Evolutionary conservation across 768 basidiomycete species (phyloP), one percentile per base, ranked within the genome.

Genomic region (Neoboletus brunneissimus): DNA sequence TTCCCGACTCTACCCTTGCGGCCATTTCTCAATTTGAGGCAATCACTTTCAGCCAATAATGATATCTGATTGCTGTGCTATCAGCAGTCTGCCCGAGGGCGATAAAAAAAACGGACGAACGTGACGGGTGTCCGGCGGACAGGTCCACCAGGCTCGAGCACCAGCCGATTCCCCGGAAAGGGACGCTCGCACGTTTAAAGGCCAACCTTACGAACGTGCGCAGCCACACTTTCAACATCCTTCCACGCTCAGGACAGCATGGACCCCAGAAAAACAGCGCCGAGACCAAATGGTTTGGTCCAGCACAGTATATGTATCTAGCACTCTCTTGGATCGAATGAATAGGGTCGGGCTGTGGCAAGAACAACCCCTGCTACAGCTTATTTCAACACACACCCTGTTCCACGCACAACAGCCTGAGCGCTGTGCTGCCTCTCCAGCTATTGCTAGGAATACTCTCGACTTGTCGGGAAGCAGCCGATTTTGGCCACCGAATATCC

Each of bases 121-220:
- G 61, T 65, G 64, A 55, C 48, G 29, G 40, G 10, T 59, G 47
- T 42, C 44, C 35, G 40, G 25, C 16, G 12, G n/a, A 16, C 27
- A 10, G 11, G 4, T n/a, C n/a, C n/a, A n/a, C n/a, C n/a, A n/a
- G n/a, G n/a, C n/a, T n/a, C 31, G 48, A 20, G 23, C 22, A 35
- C 31, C 35, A n/a, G 56, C 35, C 20, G n/a, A 1, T 15, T 55
- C 9, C 45, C 53, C 18, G 16, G 23, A 56, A 51, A 45, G 42
- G 47, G 41, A 20, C 13, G 15, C 25, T 59, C 42, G 20, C 57
- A 64, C 57, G 61, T 62, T 63, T 35, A 37, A 31, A 38, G 0
- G 9, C 11, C n/a, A 8, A 32, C 23, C 4, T 31, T 48, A 46
- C 62, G 32, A 64, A 63, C 62, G 62, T 63, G 62, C 41, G 25